phyloP scores from a whole-genome alignment of 2,329 filamentous ascomycete species.

The Tolypocladium inflatum region DNA sequence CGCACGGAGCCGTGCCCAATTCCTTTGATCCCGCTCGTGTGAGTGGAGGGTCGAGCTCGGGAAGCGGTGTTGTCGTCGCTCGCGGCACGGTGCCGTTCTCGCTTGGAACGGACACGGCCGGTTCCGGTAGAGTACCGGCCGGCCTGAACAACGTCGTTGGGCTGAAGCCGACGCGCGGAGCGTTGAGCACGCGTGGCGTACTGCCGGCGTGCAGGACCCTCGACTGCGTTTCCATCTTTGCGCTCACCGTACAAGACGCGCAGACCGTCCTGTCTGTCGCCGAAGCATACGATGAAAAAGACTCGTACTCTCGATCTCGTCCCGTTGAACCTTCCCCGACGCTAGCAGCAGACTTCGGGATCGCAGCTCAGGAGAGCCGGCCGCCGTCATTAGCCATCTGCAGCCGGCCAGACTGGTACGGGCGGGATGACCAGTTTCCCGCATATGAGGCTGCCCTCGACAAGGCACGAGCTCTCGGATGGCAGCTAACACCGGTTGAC shows the following conservation, averaged over 20 bases:
- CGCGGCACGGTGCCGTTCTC: slow-evolving; percentile 45
- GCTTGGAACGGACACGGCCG: slow-evolving; percentile 46
- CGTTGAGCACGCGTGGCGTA: slow-evolving; percentile 37
- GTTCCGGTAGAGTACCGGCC: slow-evolving; percentile 43
- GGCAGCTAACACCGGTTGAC: slow-evolving; percentile 31
- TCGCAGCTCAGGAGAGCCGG: slow-evolving; percentile 4
- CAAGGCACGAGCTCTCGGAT: slow-evolving; percentile 27
- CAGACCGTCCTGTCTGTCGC: slow-evolving; percentile 37
- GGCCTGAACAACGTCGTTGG: slow-evolving; percentile 44
- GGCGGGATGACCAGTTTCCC: slow-evolving; percentile 25
- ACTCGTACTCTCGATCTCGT: slow-evolving; percentile 39
- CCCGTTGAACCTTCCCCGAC: slow-evolving; percentile 3
- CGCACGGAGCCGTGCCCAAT: slow-evolving; percentile 46
- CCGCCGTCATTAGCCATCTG: slow-evolving; percentile 29
- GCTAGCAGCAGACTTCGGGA: slow-evolving; percentile 18
- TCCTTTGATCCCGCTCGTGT: slow-evolving; percentile 30
- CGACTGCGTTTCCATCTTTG: slow-evolving; percentile 47
- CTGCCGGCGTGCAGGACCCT: slow-evolving; percentile 46
- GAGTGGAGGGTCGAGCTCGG: slow-evolving; percentile 48
- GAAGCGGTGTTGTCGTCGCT: slow-evolving; percentile 44
- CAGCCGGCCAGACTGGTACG: slow-evolving; percentile 27
- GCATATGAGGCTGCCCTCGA: slow-evolving; percentile 31
- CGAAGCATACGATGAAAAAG: slow-evolving; percentile 36
- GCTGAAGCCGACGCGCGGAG: slow-evolving; percentile 42
- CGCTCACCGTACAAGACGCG: slow-evolving; percentile 38